Conservation (phyloP, 2,329 filamentous ascomycete genomes). For the Penicillium rolfsii region DNA sequence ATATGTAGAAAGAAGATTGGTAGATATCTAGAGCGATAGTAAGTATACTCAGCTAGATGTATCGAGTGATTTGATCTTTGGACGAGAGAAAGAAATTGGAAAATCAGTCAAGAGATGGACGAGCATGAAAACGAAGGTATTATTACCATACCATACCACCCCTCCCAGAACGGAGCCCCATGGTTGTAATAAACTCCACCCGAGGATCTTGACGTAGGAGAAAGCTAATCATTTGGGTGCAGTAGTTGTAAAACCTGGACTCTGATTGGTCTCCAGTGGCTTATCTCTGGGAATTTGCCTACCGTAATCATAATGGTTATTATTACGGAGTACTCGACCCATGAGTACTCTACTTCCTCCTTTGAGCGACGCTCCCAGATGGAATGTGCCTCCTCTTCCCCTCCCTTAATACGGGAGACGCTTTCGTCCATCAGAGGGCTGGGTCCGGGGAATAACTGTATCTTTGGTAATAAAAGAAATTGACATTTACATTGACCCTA, state of each 20-base stretch:
- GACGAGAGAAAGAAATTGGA: not conserved
- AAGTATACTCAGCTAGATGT: not conserved
- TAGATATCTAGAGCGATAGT: too few species aligned
- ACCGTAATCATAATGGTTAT: slow-evolving; percentile 32
- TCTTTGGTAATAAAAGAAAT: not conserved
- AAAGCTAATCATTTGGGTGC: slow-evolving; percentile 40
- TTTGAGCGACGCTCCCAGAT: slow-evolving; percentile 9
- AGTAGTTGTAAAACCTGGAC: slow-evolving; percentile 33
- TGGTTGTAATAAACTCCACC: slow-evolving; percentile 5
- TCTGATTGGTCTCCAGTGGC: slow-evolving; percentile 37
- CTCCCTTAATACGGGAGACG: not conserved
- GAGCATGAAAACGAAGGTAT: slow-evolving; percentile 8
- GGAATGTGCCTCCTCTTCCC: slow-evolving; percentile 18
- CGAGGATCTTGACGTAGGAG: slow-evolving; percentile 41
- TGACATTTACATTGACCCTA: not conserved
- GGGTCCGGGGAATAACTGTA: not conserved
- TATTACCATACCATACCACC: slow-evolving; percentile 8
- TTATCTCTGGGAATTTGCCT: slow-evolving; percentile 37
- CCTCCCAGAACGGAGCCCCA: not conserved
- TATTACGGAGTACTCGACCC: slow-evolving; percentile 21
- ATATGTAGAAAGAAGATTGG: too few species aligned
- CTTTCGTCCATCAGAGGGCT: slow-evolving; percentile 19
- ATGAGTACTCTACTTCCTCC: not conserved
- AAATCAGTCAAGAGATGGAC: not conserved
- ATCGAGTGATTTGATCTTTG: not conserved